Evolutionary conservation across 2,329 filamentous ascomycete genomes (phyloP), one percentile per base, ranked within the genome.

Genomic region (Fusarium buxicola): DNA sequence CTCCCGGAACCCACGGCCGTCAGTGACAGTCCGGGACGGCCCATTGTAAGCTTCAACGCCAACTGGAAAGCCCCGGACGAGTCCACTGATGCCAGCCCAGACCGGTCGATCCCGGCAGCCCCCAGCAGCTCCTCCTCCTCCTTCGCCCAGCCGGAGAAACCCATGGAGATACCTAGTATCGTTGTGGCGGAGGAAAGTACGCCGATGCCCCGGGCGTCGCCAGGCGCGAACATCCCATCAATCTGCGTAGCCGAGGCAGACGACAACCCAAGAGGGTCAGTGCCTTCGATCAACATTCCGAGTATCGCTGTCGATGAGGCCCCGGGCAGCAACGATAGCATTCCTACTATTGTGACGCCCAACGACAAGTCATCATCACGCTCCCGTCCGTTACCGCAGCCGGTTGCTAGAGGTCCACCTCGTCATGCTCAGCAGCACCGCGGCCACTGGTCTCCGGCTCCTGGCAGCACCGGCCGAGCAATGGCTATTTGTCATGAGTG

Each of bases 41-140:
- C 94, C 63, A 98, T 98, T 82, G 94, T 98, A 83, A 98, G 94
- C 84, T 98, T 98, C 84, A 86, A 96, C 78, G 86, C 86, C 72
- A 86, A 90, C 74, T 97, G 92, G 89, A 90, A 88, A 82, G 85
- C 88, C 73, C 86, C 85, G 74, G 88, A 91, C 75, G 82, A 85
- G 81, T 82, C 81, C 77, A 83, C 90, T 83, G 89, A 92, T 86
- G 78, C 86, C 80, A 90, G 68, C 72, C 74, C 76, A 80, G 77
- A 83, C 65, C 71, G 69, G 69, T 69, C 72, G 64, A 59, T 56
- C 68, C 68, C 69, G 71, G 66, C 73, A 71, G 52, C 59, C 55
- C 63, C 68, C 59, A 60, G 46, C 54, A 70, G 63, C 41, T 53
- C 66, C 48, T 56, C 60, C 59, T 56, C 50, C 60, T 68, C 69